Percentiles rank a stretch among this genome's conserved stretches.
These are phyloP conservation scores for Fomitopsis palustris DNA, from an alignment of 1,284 basidiomycete species.

Conservation along the genomic window DNA sequence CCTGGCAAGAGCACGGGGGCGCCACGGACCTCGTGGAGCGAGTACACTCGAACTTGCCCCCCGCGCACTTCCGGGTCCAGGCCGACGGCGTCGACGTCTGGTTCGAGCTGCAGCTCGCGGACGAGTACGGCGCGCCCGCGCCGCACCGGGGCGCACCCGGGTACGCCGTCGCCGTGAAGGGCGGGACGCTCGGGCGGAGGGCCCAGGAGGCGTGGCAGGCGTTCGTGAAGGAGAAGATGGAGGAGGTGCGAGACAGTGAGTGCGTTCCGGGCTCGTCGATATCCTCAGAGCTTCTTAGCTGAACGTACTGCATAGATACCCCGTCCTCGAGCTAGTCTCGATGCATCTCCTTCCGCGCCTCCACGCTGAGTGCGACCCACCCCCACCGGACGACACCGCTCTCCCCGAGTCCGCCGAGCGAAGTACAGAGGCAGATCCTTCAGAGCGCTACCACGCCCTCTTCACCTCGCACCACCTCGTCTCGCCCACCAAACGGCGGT, in stretches of 20 bases:
- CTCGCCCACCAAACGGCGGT: constrained; percentile 64
- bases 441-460: constrained; percentile 49
- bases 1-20: constrained; percentile 17
- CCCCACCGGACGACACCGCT: neutral
- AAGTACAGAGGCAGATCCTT: no score
- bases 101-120: constrained; percentile 38
- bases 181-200: constrained; percentile 39
- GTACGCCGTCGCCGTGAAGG: constrained; percentile 38
- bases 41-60: constrained; percentile 13
- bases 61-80: constrained; percentile 37
- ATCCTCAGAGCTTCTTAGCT: neutral
- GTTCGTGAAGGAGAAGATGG: constrained; percentile 38
- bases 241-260: constrained; percentile 45
- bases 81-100: constrained; percentile 32
- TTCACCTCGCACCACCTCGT: constrained; percentile 74
- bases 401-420: neutral
- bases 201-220: constrained; percentile 53
- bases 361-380: constrained; percentile 32
- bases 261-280: constrained; percentile 25
- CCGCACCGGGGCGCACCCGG: constrained; percentile 2
- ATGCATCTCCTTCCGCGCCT: constrained; percentile 56
- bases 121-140: constrained; percentile 4
- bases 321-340: constrained; percentile 56
- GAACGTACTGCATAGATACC: constrained; percentile 41
- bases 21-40: neutral